Percentiles rank a stretch among this genome's conserved stretches.
Conservation (phyloP, 2,329 filamentous ascomycete genomes). For the Alternaria sp. region DNA sequence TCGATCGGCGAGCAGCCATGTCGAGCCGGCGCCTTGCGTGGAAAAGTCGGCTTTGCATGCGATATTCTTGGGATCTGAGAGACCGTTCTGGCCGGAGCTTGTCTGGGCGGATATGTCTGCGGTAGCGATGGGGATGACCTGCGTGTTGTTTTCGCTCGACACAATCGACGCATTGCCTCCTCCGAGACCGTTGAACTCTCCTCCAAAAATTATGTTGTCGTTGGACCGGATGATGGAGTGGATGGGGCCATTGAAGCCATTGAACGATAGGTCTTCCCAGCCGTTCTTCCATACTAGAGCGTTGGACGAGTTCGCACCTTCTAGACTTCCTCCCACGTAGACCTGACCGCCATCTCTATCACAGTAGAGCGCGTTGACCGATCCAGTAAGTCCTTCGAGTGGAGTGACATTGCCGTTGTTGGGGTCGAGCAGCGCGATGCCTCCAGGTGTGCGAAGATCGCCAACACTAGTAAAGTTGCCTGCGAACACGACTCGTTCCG, state of each 20-base stretch:
- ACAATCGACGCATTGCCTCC: constrained; percentile 77
- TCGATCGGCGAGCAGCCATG: constrained; percentile 81
- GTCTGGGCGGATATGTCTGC: constrained; percentile 74
- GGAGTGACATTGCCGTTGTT: constrained; percentile 72
- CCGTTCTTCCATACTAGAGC: constrained; percentile 78
- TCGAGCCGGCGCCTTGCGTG: constrained; percentile 71
- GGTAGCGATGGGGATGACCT: constrained; percentile 83
- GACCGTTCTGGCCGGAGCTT: constrained; percentile 67
- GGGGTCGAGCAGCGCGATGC: constrained; percentile 81
- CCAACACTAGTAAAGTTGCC: constrained; percentile 96
- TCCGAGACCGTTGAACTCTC: constrained; percentile 84
- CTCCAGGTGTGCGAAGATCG: constrained; percentile 73
- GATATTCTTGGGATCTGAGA: constrained; percentile 78
- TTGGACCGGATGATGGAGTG: constrained; percentile 81
- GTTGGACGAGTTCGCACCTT: constrained; percentile 80
- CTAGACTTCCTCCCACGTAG: constrained; percentile 89
- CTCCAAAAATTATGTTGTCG: constrained; percentile 90
- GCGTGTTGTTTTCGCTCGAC: constrained; percentile 70
- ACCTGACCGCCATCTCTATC: constrained; percentile 78
- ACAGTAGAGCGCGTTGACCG: constrained; percentile 82
- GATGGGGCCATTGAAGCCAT: constrained; percentile 93
- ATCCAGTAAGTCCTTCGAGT: constrained; percentile 80
- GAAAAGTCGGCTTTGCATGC: constrained; percentile 75
- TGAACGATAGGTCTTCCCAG: constrained; percentile 85
- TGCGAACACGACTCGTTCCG: constrained; percentile 79